These are phyloP conservation scores for Linderniella brevidens DNA, from an alignment of 257 asterid species.

Conservation along the genomic window DNA sequence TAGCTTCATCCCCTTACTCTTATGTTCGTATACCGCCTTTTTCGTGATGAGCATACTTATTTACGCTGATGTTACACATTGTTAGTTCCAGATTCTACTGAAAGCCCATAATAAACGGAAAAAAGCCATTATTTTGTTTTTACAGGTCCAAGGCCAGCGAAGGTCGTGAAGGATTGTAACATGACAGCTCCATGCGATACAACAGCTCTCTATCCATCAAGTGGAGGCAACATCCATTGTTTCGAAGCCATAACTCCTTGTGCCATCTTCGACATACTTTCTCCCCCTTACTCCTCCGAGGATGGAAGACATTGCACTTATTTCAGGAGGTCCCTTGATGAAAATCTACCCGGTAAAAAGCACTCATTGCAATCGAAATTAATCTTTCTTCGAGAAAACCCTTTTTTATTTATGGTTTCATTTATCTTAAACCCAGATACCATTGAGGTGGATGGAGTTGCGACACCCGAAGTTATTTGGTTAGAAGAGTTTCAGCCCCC, in stretches of 20 bases:
- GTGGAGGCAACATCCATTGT: slow-evolving; percentile 91
- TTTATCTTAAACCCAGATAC: slow-evolving; percentile 24
- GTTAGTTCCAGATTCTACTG: too few relatives aligned
- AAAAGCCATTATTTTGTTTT: slow-evolving; percentile 3
- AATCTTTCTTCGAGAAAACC: too few relatives aligned
- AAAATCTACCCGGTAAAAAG: slow-evolving; percentile 67
- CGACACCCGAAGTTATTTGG: slow-evolving; percentile 60
- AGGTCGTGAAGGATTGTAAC: slow-evolving; percentile 52
- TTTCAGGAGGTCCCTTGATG: slow-evolving; percentile 45
- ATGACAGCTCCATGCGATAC: slow-evolving; percentile 82
- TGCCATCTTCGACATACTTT: slow-evolving; percentile 89
- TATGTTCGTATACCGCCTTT: too few relatives aligned
- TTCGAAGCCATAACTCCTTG: slow-evolving; percentile 90
- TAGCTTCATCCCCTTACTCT: too few relatives aligned
- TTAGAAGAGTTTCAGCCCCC: slow-evolving; percentile 86
- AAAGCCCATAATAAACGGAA: too few relatives aligned
- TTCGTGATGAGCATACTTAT: too few relatives aligned
- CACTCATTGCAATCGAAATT: neutral
- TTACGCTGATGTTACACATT: too few relatives aligned
- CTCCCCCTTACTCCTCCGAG: slow-evolving; percentile 87
- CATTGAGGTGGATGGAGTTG: slow-evolving; percentile 61
- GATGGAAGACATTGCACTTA: slow-evolving; percentile 94
- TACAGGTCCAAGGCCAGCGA: slow-evolving; percentile 78
- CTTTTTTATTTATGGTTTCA: neutral
- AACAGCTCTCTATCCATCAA: slow-evolving; percentile 67